Evolutionary conservation across 495 filamentous ascomycete genomes (phyloP).

Genomic region (Mytilinidion resinicola): DNA sequence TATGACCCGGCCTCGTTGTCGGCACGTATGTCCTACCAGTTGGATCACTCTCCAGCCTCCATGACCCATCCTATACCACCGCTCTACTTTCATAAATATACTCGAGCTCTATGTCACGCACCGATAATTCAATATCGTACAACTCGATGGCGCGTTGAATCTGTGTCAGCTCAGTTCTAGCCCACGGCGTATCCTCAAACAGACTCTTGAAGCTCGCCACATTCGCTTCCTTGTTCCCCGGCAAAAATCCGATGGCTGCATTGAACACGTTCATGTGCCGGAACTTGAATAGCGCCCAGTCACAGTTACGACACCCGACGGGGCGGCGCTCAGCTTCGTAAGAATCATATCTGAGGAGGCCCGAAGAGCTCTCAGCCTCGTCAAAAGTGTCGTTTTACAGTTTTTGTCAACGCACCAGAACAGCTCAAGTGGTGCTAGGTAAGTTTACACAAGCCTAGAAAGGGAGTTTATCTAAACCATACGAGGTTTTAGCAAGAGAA

Average conservation of each 20-base stretch:
- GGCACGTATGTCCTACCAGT: background rate
- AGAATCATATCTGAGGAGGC: too few relatives aligned
- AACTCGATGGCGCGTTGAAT: background rate
- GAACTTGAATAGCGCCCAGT: background rate
- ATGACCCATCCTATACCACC: background rate
- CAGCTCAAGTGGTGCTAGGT: too few relatives aligned
- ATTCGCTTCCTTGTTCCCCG: background rate
- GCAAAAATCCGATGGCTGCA: background rate
- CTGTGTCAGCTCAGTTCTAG: background rate
- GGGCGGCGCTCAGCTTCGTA: background rate
- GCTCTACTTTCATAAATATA: background rate
- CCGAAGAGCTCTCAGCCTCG: too few relatives aligned
- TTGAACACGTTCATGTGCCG: background rate
- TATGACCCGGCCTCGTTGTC: background rate
- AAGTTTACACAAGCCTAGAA: too few relatives aligned
- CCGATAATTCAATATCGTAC: background rate
- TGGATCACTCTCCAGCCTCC: background rate
- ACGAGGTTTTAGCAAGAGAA: too few relatives aligned
- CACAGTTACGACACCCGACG: background rate
- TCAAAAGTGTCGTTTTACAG: too few relatives aligned
- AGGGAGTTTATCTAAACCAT: too few relatives aligned
- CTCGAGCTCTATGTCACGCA: background rate
- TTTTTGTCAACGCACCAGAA: too few relatives aligned
- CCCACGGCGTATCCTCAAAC: background rate
- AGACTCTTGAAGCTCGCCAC: background rate